A percentile compares a stretch with the other conserved stretches of the same genome.
phyloP scores from a whole-genome alignment of 2,329 filamentous ascomycete species.

The Diaporthe helianthi region DNA sequence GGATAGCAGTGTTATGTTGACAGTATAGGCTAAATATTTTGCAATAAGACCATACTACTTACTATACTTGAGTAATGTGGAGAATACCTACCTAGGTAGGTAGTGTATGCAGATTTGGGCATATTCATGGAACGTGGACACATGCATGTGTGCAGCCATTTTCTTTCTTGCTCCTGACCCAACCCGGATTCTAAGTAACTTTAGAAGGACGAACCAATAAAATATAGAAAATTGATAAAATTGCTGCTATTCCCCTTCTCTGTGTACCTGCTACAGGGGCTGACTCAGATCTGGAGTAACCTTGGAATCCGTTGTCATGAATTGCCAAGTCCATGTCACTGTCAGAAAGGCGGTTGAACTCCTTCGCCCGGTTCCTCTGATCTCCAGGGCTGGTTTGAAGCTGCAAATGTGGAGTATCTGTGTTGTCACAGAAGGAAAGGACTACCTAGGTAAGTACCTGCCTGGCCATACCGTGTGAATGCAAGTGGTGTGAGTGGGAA shows the following conservation, averaged over 20 bases:
- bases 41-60: not conserved
- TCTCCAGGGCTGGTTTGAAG: not conserved
- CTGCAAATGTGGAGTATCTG: rapidly evolving
- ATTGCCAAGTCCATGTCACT: not conserved
- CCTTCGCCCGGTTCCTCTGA: too few species aligned
- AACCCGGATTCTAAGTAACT: not conserved
- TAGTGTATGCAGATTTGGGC: not conserved
- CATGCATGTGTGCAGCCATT: too few species aligned
- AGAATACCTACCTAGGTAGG: too few species aligned
- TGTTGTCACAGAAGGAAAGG: not conserved
- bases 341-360: not conserved
- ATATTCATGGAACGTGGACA: too few species aligned
- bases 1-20: too few species aligned
- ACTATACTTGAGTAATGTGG: not conserved
- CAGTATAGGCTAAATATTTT: not conserved
- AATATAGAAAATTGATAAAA: rapidly evolving
- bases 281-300: not conserved
- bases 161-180: rapidly evolving
- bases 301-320: not conserved
- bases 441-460: too few species aligned
- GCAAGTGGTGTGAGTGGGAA: not conserved
- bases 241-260: not conserved
- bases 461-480: not conserved
- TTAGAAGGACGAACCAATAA: not conserved
- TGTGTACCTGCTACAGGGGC: not conserved